phyloP scores from a whole-genome alignment of 129 eudicot species.

The Deinandra increscens region DNA sequence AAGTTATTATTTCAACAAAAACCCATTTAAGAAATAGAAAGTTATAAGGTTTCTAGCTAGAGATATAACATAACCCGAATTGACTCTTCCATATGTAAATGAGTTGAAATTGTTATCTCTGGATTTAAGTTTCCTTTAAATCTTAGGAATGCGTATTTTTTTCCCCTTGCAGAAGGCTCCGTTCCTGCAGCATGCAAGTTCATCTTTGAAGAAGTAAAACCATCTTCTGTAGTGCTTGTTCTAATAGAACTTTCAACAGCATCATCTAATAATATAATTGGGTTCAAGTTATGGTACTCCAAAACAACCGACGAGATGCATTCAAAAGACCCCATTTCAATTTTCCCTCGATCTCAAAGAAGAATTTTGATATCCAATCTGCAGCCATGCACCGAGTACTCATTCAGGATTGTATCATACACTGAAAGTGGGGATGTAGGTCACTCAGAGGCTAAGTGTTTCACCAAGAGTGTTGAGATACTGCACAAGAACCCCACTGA shows the following conservation, averaged over 20 bases:
- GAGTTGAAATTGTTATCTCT: neutral
- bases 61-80: neutral
- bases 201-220: conserved; percentile 66
- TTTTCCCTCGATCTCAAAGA: conserved; percentile 63
- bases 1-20: neutral
- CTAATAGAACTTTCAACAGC: conserved; percentile 58
- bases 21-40: no score
- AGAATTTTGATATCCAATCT: conserved; percentile 63
- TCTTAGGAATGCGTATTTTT: neutral
- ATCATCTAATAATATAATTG: conserved; percentile 42
- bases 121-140: neutral
- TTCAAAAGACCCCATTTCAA: conserved; percentile 59
- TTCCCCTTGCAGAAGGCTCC: conserved; percentile 55
- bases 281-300: conserved; percentile 87
- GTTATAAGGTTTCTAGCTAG: no score
- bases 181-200: conserved; percentile 89
- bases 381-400: conserved; percentile 88
- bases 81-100: neutral
- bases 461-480: conserved; percentile 65
- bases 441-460: conserved; percentile 79
- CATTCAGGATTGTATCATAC: conserved; percentile 66
- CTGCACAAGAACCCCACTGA: conserved; percentile 33
- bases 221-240: conserved; percentile 65
- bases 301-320: conserved; percentile 53
- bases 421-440: conserved; percentile 69